phyloP scores from a whole-genome alignment of 2,329 filamentous ascomycete genomes.

The Fusarium veterinarium region DNA sequence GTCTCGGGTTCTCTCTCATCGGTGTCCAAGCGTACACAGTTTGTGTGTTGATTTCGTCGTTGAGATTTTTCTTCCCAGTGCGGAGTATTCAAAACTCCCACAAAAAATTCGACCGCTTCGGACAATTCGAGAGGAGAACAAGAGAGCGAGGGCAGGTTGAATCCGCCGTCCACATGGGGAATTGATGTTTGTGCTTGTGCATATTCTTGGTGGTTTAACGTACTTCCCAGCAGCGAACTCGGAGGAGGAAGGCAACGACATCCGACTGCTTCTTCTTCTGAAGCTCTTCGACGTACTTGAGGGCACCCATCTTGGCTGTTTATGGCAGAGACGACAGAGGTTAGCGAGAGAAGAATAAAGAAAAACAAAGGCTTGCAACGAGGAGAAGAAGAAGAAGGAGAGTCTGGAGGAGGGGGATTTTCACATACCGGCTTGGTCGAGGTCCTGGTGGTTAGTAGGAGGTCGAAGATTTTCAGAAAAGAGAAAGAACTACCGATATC shows the following conservation, averaged over 20 bases:
- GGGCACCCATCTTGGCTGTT: constrained; percentile 92
- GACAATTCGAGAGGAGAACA: constrained; percentile 23
- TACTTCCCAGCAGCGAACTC: constrained; percentile 99
- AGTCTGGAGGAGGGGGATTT: constrained; percentile 8
- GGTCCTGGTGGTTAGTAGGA: constrained; percentile 54
- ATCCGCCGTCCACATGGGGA: constrained; percentile 52
- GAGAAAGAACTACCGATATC: constrained; percentile 20
- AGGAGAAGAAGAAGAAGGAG: neutral
- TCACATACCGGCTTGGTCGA: constrained; percentile 53
- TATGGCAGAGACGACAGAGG: constrained; percentile 31
- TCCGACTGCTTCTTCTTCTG: constrained; percentile 99
- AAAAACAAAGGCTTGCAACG: constrained; percentile 2
- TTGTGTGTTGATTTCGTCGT: neutral
- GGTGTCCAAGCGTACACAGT: constrained; percentile 2
- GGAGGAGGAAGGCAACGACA: constrained; percentile 99
- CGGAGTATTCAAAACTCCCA: constrained; percentile 22
- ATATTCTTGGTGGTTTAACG: constrained; percentile 61
- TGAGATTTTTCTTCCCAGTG: constrained; percentile 33
- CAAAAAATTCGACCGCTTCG: constrained; percentile 20
- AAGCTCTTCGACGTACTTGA: constrained; percentile 99
- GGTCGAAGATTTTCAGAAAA: constrained; percentile 39
- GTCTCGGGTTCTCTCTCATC: constrained; percentile 13
- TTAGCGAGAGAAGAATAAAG: constrained; percentile 41
- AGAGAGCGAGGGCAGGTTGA: constrained; percentile 35
- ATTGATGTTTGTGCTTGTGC: constrained; percentile 42